phyloP scores from a whole-genome alignment of 345 rosid genomes.

The Eucalyptus pauciflora region DNA sequence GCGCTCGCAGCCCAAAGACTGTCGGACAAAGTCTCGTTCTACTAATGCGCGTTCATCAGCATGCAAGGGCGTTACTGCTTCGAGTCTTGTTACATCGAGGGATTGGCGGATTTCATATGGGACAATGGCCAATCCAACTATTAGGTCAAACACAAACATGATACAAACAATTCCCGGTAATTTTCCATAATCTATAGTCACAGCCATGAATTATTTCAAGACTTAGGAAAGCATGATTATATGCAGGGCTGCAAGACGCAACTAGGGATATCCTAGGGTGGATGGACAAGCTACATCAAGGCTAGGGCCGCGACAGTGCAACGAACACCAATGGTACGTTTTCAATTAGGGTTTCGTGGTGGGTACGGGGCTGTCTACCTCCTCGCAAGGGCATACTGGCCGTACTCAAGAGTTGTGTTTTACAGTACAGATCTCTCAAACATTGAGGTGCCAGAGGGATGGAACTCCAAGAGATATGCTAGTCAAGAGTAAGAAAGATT shows the following conservation, averaged over 20 bases:
- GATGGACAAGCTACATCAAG: neutral
- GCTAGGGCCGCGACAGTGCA: neutral
- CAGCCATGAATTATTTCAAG: neutral
- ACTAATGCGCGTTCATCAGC: constrained; percentile 16
- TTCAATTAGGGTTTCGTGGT: neutral
- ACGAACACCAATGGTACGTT: neutral
- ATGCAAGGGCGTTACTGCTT: constrained; percentile 17
- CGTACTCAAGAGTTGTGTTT: neutral
- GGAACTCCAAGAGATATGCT: neutral
- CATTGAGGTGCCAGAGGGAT: neutral
- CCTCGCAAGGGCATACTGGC: neutral
- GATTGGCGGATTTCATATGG: constrained; percentile 42
- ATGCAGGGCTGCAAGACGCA: neutral
- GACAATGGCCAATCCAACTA: constrained; percentile 28
- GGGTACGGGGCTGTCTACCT: neutral
- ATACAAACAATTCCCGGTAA: neutral
- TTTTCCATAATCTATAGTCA: neutral
- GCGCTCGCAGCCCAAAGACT: constrained; percentile 22
- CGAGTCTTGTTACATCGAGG: constrained; percentile 26
- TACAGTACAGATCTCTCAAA: neutral
- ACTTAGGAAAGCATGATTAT: neutral
- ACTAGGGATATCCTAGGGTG: neutral
- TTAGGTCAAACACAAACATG: constrained; percentile 6
- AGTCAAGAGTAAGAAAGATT: neutral
- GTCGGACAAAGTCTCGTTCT: constrained; percentile 23